Conservation (phyloP, 1,284 basidiomycete species). For the Malassezia japonica region DNA sequence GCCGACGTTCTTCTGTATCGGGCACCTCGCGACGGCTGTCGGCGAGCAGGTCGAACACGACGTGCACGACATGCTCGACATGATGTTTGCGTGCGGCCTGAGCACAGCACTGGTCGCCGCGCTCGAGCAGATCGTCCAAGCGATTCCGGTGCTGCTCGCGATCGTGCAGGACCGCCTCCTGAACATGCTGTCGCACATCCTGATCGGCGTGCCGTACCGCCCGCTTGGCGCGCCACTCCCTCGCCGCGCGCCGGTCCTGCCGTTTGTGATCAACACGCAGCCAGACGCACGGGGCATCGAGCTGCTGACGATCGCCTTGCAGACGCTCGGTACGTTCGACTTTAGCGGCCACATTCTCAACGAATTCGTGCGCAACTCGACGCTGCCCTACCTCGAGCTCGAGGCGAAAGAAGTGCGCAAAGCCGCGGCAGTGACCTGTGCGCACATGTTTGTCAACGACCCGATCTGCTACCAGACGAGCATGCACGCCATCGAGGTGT, state of each 20-base stretch:
- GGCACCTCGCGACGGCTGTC: constrained; percentile 88
- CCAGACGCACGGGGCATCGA: constrained; percentile 58
- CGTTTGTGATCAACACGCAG: constrained; percentile 15
- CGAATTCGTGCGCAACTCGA: constrained; percentile 88
- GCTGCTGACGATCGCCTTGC: constrained; percentile 72
- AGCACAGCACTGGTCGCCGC: constrained; percentile 81
- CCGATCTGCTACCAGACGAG: constrained; percentile 94
- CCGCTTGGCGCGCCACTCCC: constrained; percentile 36
- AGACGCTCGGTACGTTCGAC: constrained; percentile 83
- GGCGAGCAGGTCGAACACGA: constrained; percentile 91
- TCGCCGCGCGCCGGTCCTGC: constrained; percentile 17
- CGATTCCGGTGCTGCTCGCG: constrained; percentile 80
- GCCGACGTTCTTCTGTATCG: constrained; percentile 94
- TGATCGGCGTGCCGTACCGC: constrained; percentile 41
- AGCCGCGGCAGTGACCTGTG: constrained; percentile 86
- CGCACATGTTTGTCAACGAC: constrained; percentile 76
- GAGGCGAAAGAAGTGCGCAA: constrained; percentile 79
- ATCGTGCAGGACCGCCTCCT: constrained; percentile 70
- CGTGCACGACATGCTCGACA: constrained; percentile 87
- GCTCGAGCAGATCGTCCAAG: constrained; percentile 71
- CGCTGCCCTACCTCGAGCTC: constrained; percentile 86
- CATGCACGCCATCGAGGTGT: constrained; percentile 91
- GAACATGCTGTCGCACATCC: constrained; percentile 37
- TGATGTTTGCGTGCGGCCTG: constrained; percentile 91
- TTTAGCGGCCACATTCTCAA: constrained; percentile 79